Conservation (phyloP, 1,284 basidiomycete species). For the Hymenochaete sp. region DNA sequence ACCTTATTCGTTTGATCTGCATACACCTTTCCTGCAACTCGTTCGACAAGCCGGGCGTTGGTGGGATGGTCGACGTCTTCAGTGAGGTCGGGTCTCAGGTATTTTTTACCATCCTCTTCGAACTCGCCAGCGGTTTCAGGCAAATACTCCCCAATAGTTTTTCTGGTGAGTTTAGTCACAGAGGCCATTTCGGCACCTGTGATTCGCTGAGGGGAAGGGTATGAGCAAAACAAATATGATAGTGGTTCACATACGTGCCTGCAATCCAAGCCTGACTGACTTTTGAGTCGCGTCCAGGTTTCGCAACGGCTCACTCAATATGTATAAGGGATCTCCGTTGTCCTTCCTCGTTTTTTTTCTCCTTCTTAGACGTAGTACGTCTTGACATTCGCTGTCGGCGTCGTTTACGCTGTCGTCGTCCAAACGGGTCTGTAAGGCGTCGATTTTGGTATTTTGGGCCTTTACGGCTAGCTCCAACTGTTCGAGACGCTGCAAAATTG, state of each 20-base stretch:
- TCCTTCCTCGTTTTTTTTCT: not conserved
- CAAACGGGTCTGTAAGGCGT: too few relatives aligned
- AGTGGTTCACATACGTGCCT: not conserved
- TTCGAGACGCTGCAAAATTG: too few relatives aligned
- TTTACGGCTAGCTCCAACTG: too few relatives aligned
- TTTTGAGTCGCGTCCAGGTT: not conserved
- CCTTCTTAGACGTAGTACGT: not conserved
- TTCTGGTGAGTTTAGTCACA: too few relatives aligned
- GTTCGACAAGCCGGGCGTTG: not conserved
- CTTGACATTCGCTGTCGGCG: too few relatives aligned
- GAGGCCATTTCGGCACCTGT: not conserved
- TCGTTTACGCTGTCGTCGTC: too few relatives aligned
- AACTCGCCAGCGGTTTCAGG: not conserved
- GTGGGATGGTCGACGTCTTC: not conserved
- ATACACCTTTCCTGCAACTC: not conserved
- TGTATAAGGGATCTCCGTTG: not conserved
- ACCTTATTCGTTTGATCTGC: not conserved
- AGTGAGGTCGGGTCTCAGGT: not conserved
- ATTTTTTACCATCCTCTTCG: not conserved
- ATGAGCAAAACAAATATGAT: not conserved
- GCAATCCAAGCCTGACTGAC: not conserved
- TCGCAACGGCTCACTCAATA: not conserved
- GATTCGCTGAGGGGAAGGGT: not conserved
- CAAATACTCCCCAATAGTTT: not conserved
- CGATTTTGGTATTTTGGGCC: too few relatives aligned